Conservation (phyloP, 208 protist species). For the Crithidia brevicula region DNA sequence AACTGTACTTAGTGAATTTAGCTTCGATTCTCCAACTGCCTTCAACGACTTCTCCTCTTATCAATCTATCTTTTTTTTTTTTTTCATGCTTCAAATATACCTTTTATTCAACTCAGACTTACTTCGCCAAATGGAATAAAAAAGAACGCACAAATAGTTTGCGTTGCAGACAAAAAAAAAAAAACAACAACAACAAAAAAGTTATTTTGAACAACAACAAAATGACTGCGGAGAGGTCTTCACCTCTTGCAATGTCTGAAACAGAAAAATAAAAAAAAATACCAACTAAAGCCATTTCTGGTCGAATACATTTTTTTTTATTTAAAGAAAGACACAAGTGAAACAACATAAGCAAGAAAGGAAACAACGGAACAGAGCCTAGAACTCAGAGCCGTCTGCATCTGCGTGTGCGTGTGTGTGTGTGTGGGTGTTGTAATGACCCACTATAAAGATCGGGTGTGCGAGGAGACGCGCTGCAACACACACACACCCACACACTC, state of each 20-base stretch:
- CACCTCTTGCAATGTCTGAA: not conserved
- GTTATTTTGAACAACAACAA: not conserved
- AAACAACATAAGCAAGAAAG: not conserved
- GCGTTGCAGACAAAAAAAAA: conserved; percentile 1
- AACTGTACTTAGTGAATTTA: conserved; percentile 40
- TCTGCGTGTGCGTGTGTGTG: not conserved
- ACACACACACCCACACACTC: too few relatives aligned
- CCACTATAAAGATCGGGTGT: too few relatives aligned
- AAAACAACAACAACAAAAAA: not conserved
- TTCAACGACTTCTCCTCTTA: conserved; percentile 31
- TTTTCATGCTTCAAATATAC: conserved; percentile 19
- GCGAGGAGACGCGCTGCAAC: too few relatives aligned
- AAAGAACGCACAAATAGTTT: not conserved
- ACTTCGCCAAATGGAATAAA: conserved; percentile 4
- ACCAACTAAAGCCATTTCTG: not conserved
- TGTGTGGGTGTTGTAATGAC: not conserved
- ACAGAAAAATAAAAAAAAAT: conserved; percentile 6
- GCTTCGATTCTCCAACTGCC: conserved; percentile 29
- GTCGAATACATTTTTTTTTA: not conserved
- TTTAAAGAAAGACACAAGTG: conserved; percentile 3
- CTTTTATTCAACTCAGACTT: conserved; percentile 25
- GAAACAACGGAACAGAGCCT: not conserved
- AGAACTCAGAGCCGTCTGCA: not conserved
- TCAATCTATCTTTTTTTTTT: too few relatives aligned
- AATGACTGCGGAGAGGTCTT: not conserved